phyloP scores from a whole-genome alignment of 352 stramenopile genomes.

The Phytopythium delawarense region DNA sequence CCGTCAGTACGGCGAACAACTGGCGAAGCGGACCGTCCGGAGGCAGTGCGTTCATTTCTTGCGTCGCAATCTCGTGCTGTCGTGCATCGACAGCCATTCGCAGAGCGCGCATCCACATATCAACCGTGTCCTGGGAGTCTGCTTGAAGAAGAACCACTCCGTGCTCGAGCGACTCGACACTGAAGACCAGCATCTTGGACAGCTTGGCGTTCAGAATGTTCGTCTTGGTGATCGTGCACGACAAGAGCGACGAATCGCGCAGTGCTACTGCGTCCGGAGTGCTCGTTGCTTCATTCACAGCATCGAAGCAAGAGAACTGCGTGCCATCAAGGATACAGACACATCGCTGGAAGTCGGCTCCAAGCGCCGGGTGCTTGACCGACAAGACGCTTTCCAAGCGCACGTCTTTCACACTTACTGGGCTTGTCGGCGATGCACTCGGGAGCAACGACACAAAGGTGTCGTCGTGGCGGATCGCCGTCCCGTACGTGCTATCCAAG shows the following conservation, averaged over 20 bases:
- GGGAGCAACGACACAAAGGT: slow-evolving; percentile 24
- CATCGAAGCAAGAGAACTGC: slow-evolving; percentile 29
- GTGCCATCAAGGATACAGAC: slow-evolving; percentile 30
- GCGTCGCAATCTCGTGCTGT: neutral
- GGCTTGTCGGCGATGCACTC: slow-evolving; percentile 2
- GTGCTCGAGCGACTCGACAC: slow-evolving; percentile 31
- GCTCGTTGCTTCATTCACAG: neutral
- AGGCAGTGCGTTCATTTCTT: slow-evolving; percentile 8
- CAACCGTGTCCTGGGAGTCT: slow-evolving; percentile 21
- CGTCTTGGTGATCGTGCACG: slow-evolving; percentile 25
- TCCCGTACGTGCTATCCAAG: slow-evolving; percentile 62
- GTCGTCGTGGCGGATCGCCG: slow-evolving; percentile 26
- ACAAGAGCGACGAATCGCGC: slow-evolving; percentile 15
- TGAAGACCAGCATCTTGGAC: slow-evolving; percentile 25
- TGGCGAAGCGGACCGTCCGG: slow-evolving; percentile 11
- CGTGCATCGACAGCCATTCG: slow-evolving; percentile 15
- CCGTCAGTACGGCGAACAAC: slow-evolving; percentile 43
- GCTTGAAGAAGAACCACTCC: slow-evolving; percentile 33
- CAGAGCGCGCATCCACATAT: slow-evolving; percentile 31
- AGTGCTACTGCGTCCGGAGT: neutral
- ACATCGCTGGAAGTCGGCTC: slow-evolving; percentile 23
- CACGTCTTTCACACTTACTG: neutral
- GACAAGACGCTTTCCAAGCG: slow-evolving; percentile 32
- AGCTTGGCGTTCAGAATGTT: slow-evolving; percentile 26
- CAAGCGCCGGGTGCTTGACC: slow-evolving; percentile 36